Evolutionary conservation across 2,329 filamentous ascomycete species (phyloP).

Genomic region (Trichoderma sp.): DNA sequence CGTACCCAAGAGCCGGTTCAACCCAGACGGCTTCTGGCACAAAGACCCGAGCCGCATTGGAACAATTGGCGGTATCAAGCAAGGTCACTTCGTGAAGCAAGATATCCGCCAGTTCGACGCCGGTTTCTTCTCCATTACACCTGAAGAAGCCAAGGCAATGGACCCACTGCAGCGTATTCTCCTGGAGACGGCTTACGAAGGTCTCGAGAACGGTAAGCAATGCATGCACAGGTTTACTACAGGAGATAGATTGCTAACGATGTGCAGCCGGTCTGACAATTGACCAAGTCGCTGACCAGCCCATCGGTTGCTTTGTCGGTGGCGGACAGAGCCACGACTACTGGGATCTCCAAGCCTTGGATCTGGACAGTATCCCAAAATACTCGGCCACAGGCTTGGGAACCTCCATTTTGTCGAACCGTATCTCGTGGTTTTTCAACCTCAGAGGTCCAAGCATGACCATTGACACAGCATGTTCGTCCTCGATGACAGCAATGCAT

Average conservation of each 20-base stretch:
- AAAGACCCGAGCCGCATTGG: not conserved
- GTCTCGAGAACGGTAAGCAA: constrained; percentile 29
- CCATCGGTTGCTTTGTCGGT: constrained; percentile 41
- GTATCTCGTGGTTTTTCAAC: constrained; percentile 43
- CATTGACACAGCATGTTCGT: constrained; percentile 41
- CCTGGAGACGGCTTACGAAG: constrained; percentile 34
- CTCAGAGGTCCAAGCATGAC: constrained; percentile 37
- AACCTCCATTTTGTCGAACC: constrained; percentile 38
- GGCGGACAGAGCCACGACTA: constrained; percentile 36
- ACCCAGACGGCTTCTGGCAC: constrained; percentile 2
- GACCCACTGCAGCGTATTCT: constrained; percentile 36
- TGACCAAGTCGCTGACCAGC: not conserved
- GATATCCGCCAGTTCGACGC: constrained; percentile 32
- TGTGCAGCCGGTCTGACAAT: not conserved
- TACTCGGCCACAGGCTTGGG: constrained; percentile 36
- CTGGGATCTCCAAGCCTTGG: constrained; percentile 34
- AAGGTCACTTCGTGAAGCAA: constrained; percentile 34
- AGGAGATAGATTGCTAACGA: not conserved
- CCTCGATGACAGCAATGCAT: constrained; percentile 35
- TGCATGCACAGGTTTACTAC: not conserved
- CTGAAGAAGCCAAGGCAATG: constrained; percentile 32
- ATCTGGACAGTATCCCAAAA: constrained; percentile 34
- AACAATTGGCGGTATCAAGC: constrained; percentile 23
- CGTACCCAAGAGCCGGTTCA: not conserved
- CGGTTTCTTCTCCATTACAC: constrained; percentile 30